Evolutionary conservation across 495 filamentous ascomycete species (phyloP).

Genomic region (Penicillium coffeae): DNA sequence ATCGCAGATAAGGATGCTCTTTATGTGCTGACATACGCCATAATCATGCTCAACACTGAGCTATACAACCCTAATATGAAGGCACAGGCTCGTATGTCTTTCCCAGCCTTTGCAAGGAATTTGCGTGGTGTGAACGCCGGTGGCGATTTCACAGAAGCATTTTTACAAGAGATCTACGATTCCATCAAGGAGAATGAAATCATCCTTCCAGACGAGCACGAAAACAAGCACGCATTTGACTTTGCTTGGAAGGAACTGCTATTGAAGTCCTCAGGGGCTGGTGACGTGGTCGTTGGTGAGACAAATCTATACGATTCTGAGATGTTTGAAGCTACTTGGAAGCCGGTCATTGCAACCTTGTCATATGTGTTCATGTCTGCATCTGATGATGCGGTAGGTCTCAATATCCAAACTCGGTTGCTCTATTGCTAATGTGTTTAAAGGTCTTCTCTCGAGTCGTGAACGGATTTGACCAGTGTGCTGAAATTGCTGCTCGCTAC

Average conservation of each 20-base stretch:
- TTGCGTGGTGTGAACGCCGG: conserved; percentile 83
- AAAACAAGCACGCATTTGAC: conserved; percentile 93
- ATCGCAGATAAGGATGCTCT: conserved; percentile 86
- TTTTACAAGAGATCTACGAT: conserved; percentile 83
- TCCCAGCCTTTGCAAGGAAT: conserved; percentile 77
- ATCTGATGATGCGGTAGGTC: conserved; percentile 76
- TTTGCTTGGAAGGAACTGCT: conserved; percentile 95
- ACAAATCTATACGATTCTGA: conserved; percentile 95
- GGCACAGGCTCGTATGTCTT: conserved; percentile 72
- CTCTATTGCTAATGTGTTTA: not conserved
- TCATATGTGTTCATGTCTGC: conserved; percentile 99
- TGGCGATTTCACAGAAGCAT: conserved; percentile 78
- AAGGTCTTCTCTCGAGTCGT: conserved; percentile 80
- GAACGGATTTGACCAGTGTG: conserved; percentile 92
- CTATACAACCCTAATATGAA: conserved; percentile 94
- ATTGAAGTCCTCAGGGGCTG: conserved; percentile 73
- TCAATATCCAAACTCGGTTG: not conserved
- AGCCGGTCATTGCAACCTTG: conserved; percentile 86
- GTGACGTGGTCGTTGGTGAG: conserved; percentile 72
- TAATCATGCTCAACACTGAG: conserved; percentile 94
- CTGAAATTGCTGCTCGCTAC: conserved; percentile 86
- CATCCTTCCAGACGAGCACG: conserved; percentile 94
- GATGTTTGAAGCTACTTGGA: conserved; percentile 97
- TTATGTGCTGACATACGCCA: conserved; percentile 88
- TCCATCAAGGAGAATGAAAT: conserved; percentile 92